Evolutionary conservation across 2,329 filamentous ascomycete genomes (phyloP), one percentile per base, ranked within the genome.

Genomic region (Sporothrix protearum): DNA sequence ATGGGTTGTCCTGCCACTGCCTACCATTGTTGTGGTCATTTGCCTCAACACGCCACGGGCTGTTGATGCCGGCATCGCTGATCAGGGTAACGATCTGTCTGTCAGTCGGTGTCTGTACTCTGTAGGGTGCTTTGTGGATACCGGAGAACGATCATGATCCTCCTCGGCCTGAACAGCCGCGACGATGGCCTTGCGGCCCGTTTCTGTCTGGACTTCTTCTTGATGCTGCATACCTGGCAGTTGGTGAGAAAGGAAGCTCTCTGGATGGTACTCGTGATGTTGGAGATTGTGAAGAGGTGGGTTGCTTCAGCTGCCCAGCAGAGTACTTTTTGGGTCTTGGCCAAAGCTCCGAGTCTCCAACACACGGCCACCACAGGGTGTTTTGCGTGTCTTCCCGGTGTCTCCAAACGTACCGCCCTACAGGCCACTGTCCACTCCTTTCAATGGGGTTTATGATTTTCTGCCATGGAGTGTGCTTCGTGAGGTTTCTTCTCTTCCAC

Each of bases 41-140:
- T 7, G 75, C 72, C 33, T 47, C 63, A 25, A 75, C 69, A 47
- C 74, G 71, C 74, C 74, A 76, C 7, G 75, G 73, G 59, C 72
- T 75, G 61, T 75, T 76, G 4, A 78, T 73, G 7, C 77, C 77
- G 9, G 77, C 77, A 69, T 76, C 76, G 68, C 77, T 77, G 69
- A 78, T 72, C 7, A 78, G 73, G 0, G 76, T 77, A 55, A 77
- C 77, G 33, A 78, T 71, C 74, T 76, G 33, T 39, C 36, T 14
- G 19, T 45, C n/a, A 25, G 59, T 63, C n/a, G 51, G 16, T 4
- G 8, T 7, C 2, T n/a, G n/a, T n/a, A n/a, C n/a, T n/a, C n/a
- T n/a, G n/a, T n/a, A n/a, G n/a, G 16, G 7, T 49, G 6, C 9
- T 6, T 49, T 3, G 6, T 16, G 19, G 19, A 49, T 16, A 19